Evolutionary conservation across 495 filamentous ascomycete genomes (phyloP).

Genomic region (Lasiosphaeria miniovina): DNA sequence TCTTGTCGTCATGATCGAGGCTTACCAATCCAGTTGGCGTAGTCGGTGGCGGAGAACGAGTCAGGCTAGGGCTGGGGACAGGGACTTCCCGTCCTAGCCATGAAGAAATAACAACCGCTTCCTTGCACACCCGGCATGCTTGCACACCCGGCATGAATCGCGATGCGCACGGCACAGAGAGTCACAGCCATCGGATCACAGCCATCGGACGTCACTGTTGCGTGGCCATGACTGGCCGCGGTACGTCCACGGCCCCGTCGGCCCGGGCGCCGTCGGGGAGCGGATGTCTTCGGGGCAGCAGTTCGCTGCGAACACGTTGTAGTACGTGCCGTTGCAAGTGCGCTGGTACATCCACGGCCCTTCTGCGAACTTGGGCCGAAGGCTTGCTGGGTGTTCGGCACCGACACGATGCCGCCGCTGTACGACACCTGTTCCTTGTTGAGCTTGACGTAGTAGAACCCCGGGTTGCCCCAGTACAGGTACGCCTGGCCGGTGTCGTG

Average conservation of each 20-base stretch:
- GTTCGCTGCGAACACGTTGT: slow-evolving; percentile 29
- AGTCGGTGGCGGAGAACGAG: too few species aligned
- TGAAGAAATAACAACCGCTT: too few species aligned
- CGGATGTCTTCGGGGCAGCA: slow-evolving; percentile 33
- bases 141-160: too few species aligned
- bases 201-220: too few species aligned
- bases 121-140: too few species aligned
- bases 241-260: slow-evolving; percentile 34
- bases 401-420: slow-evolving; percentile 16
- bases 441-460: slow-evolving; percentile 29
- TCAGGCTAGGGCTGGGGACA: too few species aligned
- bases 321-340: slow-evolving; percentile 25
- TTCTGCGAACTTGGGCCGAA: slow-evolving; percentile 28
- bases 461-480: slow-evolving; percentile 21
- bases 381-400: neutral
- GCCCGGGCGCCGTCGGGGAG: slow-evolving; percentile 25
- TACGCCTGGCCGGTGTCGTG: slow-evolving; percentile 21
- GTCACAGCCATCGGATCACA: too few species aligned
- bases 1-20: too few species aligned
- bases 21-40: too few species aligned
- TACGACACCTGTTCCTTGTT: slow-evolving; percentile 36
- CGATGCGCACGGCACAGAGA: too few species aligned
- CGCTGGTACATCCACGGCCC: slow-evolving; percentile 34
- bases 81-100: too few species aligned
- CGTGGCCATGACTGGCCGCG: slow-evolving; percentile 29